These are phyloP conservation scores for Lactarius trivialis DNA, from an alignment of 768 basidiomycete species.

Conservation along the genomic window DNA sequence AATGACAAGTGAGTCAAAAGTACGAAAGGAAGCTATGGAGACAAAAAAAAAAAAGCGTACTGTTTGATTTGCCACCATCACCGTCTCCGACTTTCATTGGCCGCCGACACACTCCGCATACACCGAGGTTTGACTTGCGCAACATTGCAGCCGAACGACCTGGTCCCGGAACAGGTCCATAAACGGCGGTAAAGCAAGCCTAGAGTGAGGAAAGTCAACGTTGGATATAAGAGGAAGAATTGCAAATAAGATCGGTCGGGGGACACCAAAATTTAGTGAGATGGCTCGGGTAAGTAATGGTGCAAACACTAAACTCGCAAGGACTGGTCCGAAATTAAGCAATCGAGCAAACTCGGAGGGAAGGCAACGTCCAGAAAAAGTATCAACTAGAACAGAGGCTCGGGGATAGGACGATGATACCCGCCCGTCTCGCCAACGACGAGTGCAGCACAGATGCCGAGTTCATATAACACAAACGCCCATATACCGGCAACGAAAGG, in stretches of 20 bases:
- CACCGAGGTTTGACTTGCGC: slow-evolving; percentile 76
- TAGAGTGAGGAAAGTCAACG: slow-evolving; percentile 29
- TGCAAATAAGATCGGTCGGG: background rate
- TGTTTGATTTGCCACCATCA: slow-evolving; percentile 81
- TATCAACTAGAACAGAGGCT: background rate
- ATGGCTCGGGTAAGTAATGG: background rate
- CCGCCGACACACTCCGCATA: slow-evolving; percentile 93
- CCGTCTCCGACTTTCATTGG: slow-evolving; percentile 95
- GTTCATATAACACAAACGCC: slow-evolving; percentile 2
- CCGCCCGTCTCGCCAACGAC: background rate
- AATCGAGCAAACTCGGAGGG: background rate
- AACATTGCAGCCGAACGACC: slow-evolving; percentile 46
- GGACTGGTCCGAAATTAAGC: background rate
- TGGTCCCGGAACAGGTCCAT: slow-evolving; percentile 73
- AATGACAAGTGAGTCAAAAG: slow-evolving; percentile 16
- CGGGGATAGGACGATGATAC: background rate
- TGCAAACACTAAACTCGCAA: background rate
- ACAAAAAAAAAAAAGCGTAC: slow-evolving; percentile 41
- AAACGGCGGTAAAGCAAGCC: slow-evolving; percentile 97
- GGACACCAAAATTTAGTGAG: background rate
- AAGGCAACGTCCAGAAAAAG: background rate
- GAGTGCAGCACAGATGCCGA: background rate
- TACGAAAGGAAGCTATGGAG: background rate
- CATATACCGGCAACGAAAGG: background rate
- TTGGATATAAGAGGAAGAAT: background rate